These are phyloP conservation scores for Ettlia oleoabundans DNA, from an alignment of 139 green algal species.

Conservation along the genomic window DNA sequence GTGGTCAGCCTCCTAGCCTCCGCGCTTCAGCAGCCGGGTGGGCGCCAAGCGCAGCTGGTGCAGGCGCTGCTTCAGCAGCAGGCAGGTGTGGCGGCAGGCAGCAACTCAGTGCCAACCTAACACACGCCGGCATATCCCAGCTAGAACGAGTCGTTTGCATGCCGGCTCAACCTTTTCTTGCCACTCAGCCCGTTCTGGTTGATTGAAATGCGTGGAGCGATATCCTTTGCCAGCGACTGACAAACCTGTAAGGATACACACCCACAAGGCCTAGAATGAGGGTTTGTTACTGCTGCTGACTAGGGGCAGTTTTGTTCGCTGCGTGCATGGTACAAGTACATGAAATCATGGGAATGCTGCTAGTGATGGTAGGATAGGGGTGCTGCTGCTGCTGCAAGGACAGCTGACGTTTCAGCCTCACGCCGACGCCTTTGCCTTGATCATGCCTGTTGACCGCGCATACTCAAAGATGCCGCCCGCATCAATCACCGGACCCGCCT, in stretches of 20 bases:
- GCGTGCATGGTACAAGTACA: neutral
- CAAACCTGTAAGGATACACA: too few relatives aligned
- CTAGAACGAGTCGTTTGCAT: too few relatives aligned
- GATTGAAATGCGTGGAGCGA: too few relatives aligned
- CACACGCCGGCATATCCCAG: too few relatives aligned
- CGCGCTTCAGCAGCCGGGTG: neutral
- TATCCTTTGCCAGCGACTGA: too few relatives aligned
- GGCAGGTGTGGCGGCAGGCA: neutral
- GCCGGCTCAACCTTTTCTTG: too few relatives aligned
- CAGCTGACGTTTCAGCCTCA: neutral
- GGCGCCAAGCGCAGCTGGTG: neutral
- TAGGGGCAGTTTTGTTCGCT: too few relatives aligned
- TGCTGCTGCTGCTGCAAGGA: neutral
- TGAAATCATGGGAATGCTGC: neutral
- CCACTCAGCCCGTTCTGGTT: too few relatives aligned
- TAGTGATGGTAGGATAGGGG: neutral
- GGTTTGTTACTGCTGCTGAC: too few relatives aligned
- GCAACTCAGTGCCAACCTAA: too few relatives aligned
- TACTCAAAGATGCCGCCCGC: constrained; percentile 93
- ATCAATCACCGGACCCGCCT: constrained; percentile 94
- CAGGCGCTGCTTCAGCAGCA: neutral
- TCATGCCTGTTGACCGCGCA: constrained; percentile 88
- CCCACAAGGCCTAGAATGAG: too few relatives aligned
- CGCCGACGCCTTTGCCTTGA: constrained; percentile 60
- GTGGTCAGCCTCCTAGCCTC: neutral